Percentiles rank a stretch among this genome's conserved stretches.
Evolutionary conservation across 2,329 filamentous ascomycete species (phyloP).

Genomic region (Trematosphaeria pertusa): DNA sequence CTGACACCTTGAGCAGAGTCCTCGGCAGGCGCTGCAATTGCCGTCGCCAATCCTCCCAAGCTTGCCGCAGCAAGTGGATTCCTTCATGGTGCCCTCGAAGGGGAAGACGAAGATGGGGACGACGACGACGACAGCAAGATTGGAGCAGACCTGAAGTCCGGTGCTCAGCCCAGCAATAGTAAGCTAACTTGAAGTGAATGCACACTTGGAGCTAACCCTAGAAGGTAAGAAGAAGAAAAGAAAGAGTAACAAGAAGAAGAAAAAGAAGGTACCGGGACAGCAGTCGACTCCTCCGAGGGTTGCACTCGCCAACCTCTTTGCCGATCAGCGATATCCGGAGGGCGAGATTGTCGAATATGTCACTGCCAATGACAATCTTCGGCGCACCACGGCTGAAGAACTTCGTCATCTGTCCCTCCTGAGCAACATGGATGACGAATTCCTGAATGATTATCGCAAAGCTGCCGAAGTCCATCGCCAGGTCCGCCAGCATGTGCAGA

Average conservation of each 20-base stretch:
- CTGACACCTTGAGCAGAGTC: conserved; percentile 36
- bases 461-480: conserved; percentile 87
- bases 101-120: conserved; percentile 57
- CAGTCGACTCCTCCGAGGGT: conserved; percentile 79
- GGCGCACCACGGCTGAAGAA: conserved; percentile 81
- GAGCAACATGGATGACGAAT: conserved; percentile 77
- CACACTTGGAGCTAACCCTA: conserved; percentile 12
- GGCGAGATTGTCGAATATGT: conserved; percentile 77
- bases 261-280: conserved; percentile 62
- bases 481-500: conserved; percentile 80
- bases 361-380: conserved; percentile 70
- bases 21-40: conserved; percentile 29
- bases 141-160: conserved; percentile 40
- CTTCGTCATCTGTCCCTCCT: conserved; percentile 70
- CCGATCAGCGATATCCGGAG: conserved; percentile 71
- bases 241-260: conserved; percentile 73
- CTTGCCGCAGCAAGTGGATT: conserved; percentile 45
- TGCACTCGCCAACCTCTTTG: conserved; percentile 73
- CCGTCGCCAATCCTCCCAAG: conserved; percentile 41
- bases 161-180: conserved; percentile 27
- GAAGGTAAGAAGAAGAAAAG: conserved; percentile 73
- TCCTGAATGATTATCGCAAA: conserved; percentile 79
- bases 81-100: conserved; percentile 46
- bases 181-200: background rate
- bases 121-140: conserved; percentile 56